Base-by-base conservation (phyloP, 2,329 filamentous ascomycete genomes). In the Alternaria sp. region DNA sequence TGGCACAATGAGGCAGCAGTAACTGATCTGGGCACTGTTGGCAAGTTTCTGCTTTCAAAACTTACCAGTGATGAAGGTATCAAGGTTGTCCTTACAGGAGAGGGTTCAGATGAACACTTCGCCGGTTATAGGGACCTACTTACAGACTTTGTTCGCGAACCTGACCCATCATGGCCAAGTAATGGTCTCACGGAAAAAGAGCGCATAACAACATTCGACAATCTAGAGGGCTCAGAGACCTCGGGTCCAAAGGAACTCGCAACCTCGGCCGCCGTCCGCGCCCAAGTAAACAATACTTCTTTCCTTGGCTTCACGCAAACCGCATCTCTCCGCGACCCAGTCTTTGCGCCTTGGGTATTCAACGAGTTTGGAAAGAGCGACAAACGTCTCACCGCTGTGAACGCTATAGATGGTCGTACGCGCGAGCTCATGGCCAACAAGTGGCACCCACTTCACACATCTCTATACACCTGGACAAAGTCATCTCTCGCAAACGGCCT, bases 21-120 rank as follows among this genome's bases (percentile, higher is more conserved):
- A n/a, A 71, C 77, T 3, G 84, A 86, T 65, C 77, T 86, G 29
- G 85, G 85, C 65, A 80, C 73, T 26, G 78, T 86, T 14, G 83
- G 79, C 26, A 84, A 84, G 59, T 82, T 80, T 58, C 78, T 79
- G n/a, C 76, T 86, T 3, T 82, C 82, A 0, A 77, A 78, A 28
- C 63, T 82, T 1, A 78, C 81, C 0, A 78, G 73, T 11, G 73
- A 81, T 37, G 71, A 78, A 9, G 83, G 83, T 7, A 78, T 82
- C 68, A 84, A 84, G 57, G 84, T 86, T 4, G 80, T 87, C 3
- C 72, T 87, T 4, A 85, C 83, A 0, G 80, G 80, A 23, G 82
- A 85, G 65, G 83, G 83, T 4, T 72, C 82, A 8, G 84, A 86
- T 60, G 84, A 86, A 72, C 77, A 81, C 50, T 86, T 86, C 66